phyloP scores from a whole-genome alignment of 257 asterid genomes.

The Penstemon barbatus region DNA sequence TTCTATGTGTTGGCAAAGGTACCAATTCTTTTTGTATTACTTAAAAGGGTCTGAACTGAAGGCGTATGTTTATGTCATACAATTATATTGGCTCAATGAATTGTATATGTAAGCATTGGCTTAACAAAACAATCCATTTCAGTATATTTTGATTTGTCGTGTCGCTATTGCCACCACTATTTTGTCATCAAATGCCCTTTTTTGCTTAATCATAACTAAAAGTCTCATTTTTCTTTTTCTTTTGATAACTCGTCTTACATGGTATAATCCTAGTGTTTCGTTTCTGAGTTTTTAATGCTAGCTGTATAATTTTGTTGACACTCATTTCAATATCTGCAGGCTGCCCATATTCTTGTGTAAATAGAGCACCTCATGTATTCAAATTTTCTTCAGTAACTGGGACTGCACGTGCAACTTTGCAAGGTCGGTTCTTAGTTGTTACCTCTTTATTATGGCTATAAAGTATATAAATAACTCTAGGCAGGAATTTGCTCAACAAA shows the following conservation, averaged over 20 bases:
- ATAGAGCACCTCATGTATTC: slow-evolving; percentile 78
- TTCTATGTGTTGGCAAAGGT: slow-evolving; percentile 82
- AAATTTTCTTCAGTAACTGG: slow-evolving; percentile 64
- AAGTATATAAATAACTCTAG: background rate
- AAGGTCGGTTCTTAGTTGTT: slow-evolving; percentile 47
- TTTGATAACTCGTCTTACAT: too few species aligned
- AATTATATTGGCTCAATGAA: background rate
- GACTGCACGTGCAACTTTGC: slow-evolving; percentile 69
- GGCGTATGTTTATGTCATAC: background rate
- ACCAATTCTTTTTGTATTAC: background rate
- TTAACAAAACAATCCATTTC: slow-evolving; percentile 9
- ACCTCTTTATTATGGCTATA: slow-evolving; percentile 16
- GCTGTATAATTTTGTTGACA: background rate
- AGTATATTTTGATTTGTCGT: background rate
- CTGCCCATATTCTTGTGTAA: slow-evolving; percentile 84
- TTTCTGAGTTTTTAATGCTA: too few species aligned
- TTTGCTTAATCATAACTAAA: too few species aligned
- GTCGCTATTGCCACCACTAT: background rate
- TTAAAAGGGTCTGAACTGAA: background rate
- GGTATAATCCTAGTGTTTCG: too few species aligned
- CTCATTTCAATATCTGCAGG: slow-evolving; percentile 46
- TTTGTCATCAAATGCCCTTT: background rate
- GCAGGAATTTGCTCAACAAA: slow-evolving; percentile 1
- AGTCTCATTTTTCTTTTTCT: too few species aligned
- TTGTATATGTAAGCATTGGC: background rate